Evolutionary conservation across 2,329 filamentous ascomycete species (phyloP).

Genomic region (Fusarium fracticaudum): DNA sequence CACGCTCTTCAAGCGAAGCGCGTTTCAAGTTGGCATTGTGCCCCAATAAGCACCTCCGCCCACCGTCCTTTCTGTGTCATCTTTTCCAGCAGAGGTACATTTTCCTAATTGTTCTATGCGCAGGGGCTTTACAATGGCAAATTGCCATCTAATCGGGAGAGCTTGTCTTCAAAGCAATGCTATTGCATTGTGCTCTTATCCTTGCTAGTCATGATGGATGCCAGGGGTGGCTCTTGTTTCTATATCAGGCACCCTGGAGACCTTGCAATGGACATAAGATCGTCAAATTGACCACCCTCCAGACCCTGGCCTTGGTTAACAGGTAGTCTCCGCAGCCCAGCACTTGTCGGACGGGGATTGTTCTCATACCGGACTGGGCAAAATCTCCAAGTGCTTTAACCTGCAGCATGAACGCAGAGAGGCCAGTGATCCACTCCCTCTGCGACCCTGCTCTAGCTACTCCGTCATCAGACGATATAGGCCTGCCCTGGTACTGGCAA

Average conservation of each 20-base stretch:
- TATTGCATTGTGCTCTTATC: slow-evolving; percentile 33
- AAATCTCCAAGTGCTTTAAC: slow-evolving; percentile 44
- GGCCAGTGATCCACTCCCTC: slow-evolving; percentile 42
- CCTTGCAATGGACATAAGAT: slow-evolving; percentile 63
- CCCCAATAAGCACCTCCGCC: slow-evolving; percentile 40
- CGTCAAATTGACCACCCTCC: slow-evolving; percentile 67
- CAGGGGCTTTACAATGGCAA: slow-evolving; percentile 38
- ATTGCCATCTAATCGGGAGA: slow-evolving; percentile 39
- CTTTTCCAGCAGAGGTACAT: slow-evolving; percentile 30
- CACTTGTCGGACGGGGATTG: slow-evolving; percentile 37
- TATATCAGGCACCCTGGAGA: slow-evolving; percentile 59
- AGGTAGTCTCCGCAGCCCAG: slow-evolving; percentile 49
- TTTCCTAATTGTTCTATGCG: slow-evolving; percentile 26
- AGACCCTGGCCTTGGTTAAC: slow-evolving; percentile 47
- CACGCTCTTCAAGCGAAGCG: slow-evolving; percentile 40
- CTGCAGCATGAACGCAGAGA: slow-evolving; percentile 44
- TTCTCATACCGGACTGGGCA: slow-evolving; percentile 39
- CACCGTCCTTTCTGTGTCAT: slow-evolving; percentile 32
- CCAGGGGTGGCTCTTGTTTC: slow-evolving; percentile 53
- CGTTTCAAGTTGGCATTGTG: slow-evolving; percentile 39
- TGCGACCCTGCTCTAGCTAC: slow-evolving; percentile 41
- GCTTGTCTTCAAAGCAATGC: slow-evolving; percentile 31
- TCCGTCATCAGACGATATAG: slow-evolving; percentile 46
- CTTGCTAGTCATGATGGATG: slow-evolving; percentile 38
- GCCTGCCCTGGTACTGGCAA: slow-evolving; percentile 40